Percentiles rank a stretch among this genome's conserved stretches.
Evolutionary conservation across 306 rosid genomes (phyloP).

Genomic region (Cucurbita argyrosperma): DNA sequence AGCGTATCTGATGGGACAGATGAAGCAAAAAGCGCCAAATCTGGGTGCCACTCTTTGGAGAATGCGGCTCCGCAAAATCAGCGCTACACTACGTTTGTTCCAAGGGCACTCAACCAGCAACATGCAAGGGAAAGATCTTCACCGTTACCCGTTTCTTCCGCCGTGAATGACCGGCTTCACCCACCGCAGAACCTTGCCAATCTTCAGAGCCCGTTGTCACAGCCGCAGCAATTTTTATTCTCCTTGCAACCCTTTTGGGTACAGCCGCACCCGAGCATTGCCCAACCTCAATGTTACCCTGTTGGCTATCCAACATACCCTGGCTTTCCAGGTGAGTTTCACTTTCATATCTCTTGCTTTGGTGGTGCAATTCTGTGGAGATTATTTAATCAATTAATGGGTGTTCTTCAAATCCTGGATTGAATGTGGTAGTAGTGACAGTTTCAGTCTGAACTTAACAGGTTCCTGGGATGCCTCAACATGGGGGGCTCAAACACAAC

Average conservation of each 20-base stretch:
- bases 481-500: slow-evolving; percentile 36
- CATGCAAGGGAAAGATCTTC: not conserved
- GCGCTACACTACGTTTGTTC: not conserved
- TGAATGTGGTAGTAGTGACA: not conserved
- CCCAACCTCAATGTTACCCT: slow-evolving; percentile 13
- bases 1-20: not conserved
- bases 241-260: slow-evolving; percentile 28
- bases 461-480: slow-evolving; percentile 33
- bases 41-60: not conserved
- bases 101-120: not conserved
- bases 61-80: not conserved
- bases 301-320: slow-evolving; percentile 26
- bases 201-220: not conserved
- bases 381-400: not conserved
- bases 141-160: not conserved
- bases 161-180: not conserved
- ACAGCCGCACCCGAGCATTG: slow-evolving; percentile 4
- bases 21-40: not conserved
- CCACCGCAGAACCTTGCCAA: not conserved
- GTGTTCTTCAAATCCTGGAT: not conserved
- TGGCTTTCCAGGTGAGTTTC: slow-evolving; percentile 29
- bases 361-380: not conserved
- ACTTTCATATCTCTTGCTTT: not conserved
- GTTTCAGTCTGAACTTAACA: slow-evolving; percentile 12
- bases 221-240: slow-evolving; percentile 1